Base-by-base conservation (phyloP, 2,329 filamentous ascomycete genomes). In the Colletotrichum truncatum region DNA sequence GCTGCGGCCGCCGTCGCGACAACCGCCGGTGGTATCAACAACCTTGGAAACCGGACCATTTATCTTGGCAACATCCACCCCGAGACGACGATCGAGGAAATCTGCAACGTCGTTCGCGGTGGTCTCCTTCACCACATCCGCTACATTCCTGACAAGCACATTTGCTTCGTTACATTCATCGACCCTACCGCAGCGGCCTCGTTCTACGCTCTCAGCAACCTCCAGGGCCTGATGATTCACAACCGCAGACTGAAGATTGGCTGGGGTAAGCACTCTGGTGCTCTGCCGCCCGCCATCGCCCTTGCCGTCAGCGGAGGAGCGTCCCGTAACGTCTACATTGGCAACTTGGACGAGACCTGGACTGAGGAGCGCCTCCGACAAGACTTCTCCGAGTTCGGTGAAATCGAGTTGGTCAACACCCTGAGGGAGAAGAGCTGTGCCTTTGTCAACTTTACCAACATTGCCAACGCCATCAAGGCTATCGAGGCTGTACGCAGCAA, bases 401-500 rank as follows among this genome's bases (percentile, higher is more conserved):
- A 99, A 80, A 98, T 99, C 74, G 96, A 99, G 81, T 84, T 99
- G 69, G 94, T 99, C 68, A 99, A 99, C 81, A 93, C 96, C 14
- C 84, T 99, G 66, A 91, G 96, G 57, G 96, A 99, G 85, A 99
- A 99, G 89, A 98, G 94, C 82, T 99, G 96, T 78, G 96, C 96
- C 0, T 99, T 99, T 77, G 96, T 99, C 77, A 99, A 99, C 83
- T 99, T 99, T 78, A 99, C 96, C 76, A 99, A 99, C 82, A 99
- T 99, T 76, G 96, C 96, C 75, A 99, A 99, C 73, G 96, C 96
- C 53, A 99, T 99, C 85, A 99, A 99, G 84, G 96, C 96, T 1
- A 99, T 99, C 70, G 96, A 99, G 80, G 96, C 94, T 21, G 90
- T 99, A 69, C 90, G 96, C 63, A 92, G 94, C 74, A 94, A 94